Base-by-base conservation (phyloP, 1,139 yeast genomes). In the Blastobotrys indianensis region DNA sequence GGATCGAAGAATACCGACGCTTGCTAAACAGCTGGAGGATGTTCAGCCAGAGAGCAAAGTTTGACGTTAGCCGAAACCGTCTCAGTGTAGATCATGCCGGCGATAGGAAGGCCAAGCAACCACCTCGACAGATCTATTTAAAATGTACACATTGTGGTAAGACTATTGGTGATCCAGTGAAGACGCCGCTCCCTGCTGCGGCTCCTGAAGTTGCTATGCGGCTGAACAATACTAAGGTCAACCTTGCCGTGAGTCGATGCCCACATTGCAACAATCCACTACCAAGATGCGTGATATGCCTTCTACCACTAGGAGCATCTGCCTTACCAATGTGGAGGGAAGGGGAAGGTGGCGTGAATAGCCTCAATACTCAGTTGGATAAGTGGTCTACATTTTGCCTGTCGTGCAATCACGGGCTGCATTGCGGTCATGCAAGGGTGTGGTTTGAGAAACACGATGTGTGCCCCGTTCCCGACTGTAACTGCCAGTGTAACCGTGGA, bases 391-490 rank as follows among this genome's bases (percentile, higher is more conserved):
- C 94, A 54, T 87, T 87, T 64, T 92, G 98, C 61, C 69, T 92
- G 53, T 79, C 82, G 25, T 92, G 97, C 62, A 86, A 84, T 61
- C 97, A 92, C 60, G 96, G 97, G 1, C 80, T 83, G 75, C 98
- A 92, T 67, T 90, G 95, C 0, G 87, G 83, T 12, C 97, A 92
- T 63, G 97, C 97, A 0, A 88, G 85, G 55, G 95, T 87, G 59
- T 92, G 97, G 97, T 92, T 92, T 61, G 76, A 82, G 15, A 82
- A 82, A 62, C 95, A 90, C 58, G 78, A 76, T 48, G 78, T 85
- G 2, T 92, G 98, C 61, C 97, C 98, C 0, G 95, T 90, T 2
- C 96, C 97, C 0, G 95, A 88, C 45, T 92, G 97, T 58, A 73
- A 75, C 42, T 92, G 97, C 61, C 71, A 79, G 44, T 90, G 97